Evolutionary conservation across 768 basidiomycete species (phyloP), one percentile per base, ranked within the genome.

Genomic region (Mrakia frigida): DNA sequence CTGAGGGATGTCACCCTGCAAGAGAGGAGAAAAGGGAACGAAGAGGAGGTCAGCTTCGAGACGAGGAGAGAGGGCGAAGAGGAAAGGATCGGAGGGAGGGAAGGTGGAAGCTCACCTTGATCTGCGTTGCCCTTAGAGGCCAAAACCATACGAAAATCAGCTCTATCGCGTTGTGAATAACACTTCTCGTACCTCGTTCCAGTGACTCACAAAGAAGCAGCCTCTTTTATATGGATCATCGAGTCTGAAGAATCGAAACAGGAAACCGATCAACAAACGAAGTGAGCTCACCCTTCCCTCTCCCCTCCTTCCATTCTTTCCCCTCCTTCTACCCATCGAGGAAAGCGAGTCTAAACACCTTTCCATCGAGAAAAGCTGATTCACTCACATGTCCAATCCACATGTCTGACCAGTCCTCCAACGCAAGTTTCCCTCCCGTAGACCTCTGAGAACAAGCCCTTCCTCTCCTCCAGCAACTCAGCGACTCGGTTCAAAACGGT

Each of bases 341-440:
- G 43, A 43, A 6, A 6, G 43, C 10, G 43, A 43, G 39, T 41
- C 39, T 11, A 11, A 41, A 6, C 39, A 6, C 50, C 50, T 14
- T 46, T 46, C 43, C 11, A 3, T 14, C 3, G 68, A 70, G 10
- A 50, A 71, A 52, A n/a, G 25, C 28, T 43, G 67, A 33, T 6
- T 10, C 52, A 28, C 39, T 63, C n/a, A 63, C 56, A 41, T 0
- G 11, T 41, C 53, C 60, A 50, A 31, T 72, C 75, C 13, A 70
- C 61, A 28, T 72, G 60, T 25, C 25, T 2, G 5, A 71, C 61
- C 14, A 60, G 35, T 23, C 53, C 52, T 11, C 41, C 63, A 7
- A 71, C 59, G 35, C 56, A 65, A 14, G 75, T 76, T n/a, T 76
- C 75, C 3, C 50, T 56, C 41, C n/a, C 37, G 35, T 76, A 72